Evolutionary conservation across 2,329 filamentous ascomycete species (phyloP).

Genomic region (Dichotomopilus funicola): DNA sequence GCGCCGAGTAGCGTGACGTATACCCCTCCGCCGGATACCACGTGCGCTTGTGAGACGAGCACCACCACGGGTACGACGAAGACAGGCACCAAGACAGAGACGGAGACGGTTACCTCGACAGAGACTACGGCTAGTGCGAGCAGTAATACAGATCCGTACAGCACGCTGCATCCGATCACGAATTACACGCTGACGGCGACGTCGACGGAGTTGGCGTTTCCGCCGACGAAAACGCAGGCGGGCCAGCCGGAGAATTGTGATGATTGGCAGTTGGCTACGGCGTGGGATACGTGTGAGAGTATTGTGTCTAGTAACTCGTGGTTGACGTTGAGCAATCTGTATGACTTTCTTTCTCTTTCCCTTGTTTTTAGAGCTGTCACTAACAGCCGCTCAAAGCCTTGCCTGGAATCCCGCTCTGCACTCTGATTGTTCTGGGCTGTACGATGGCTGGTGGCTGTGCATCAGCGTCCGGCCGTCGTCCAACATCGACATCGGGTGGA

Average conservation of each 20-base stretch:
- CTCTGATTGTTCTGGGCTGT: slow-evolving; percentile 1
- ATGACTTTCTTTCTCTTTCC: not conserved
- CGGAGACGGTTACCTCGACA: not conserved
- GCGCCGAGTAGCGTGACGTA: not conserved
- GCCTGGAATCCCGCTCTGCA: not conserved
- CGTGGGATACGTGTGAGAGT: not conserved
- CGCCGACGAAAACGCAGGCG: not conserved
- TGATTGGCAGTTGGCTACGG: not conserved
- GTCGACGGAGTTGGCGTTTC: not conserved
- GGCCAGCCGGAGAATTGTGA: not conserved
- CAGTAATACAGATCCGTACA: not conserved
- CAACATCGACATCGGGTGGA: not conserved
- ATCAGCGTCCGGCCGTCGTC: slow-evolving; percentile 1
- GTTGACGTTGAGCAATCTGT: not conserved
- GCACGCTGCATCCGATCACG: not conserved
- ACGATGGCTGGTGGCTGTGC: slow-evolving; percentile 2
- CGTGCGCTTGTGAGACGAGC: not conserved
- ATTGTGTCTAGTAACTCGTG: not conserved
- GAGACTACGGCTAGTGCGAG: not conserved
- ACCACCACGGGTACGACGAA: not conserved
- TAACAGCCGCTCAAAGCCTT: not conserved
- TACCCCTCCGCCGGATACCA: not conserved
- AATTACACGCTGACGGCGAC: not conserved
- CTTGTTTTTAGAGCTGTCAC: too few species aligned
- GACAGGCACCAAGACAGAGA: not conserved